phyloP scores from a whole-genome alignment of 2,329 filamentous ascomycete genomes.

The Phymatotrichopsis omnivora region DNA sequence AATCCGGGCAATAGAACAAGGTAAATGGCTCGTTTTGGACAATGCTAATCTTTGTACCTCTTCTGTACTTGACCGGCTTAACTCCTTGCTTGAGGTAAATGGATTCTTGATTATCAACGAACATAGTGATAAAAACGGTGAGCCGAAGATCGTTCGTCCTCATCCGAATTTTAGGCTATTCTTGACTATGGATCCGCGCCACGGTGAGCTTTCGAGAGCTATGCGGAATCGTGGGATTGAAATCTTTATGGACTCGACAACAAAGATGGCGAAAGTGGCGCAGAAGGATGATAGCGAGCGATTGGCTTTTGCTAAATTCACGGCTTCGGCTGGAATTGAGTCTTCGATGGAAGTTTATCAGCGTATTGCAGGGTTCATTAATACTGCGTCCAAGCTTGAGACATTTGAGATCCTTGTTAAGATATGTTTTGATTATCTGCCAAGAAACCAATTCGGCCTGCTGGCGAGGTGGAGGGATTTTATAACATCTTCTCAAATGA shows the following conservation, averaged over 20 bases:
- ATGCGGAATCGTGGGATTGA: conserved; percentile 95
- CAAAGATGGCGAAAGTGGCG: conserved; percentile 20
- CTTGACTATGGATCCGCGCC: conserved; percentile 80
- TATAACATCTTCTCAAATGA: conserved; percentile 3
- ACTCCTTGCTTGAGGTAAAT: conserved; percentile 85
- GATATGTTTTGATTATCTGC: conserved; percentile 42
- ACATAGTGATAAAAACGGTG: conserved; percentile 71
- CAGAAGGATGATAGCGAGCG: conserved; percentile 18
- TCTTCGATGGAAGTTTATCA: conserved; percentile 34
- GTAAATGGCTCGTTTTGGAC: conserved; percentile 88
- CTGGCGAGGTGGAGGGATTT: conserved; percentile 20
- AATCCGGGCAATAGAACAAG: conserved; percentile 72
- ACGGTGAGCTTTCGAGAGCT: conserved; percentile 86
- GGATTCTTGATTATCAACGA: conserved; percentile 87
- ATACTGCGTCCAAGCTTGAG: conserved; percentile 29
- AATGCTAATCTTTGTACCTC: conserved; percentile 96
- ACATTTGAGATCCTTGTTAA: conserved; percentile 32
- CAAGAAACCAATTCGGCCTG: conserved; percentile 27
- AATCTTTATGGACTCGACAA: conserved; percentile 56
- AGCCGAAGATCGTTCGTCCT: conserved; percentile 67
- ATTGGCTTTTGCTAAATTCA: conserved; percentile 15
- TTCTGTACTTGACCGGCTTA: conserved; percentile 85
- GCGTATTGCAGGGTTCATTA: conserved; percentile 34
- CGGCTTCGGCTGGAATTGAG: conserved; percentile 14
- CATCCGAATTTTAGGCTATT: conserved; percentile 87